Evolutionary conservation across 768 basidiomycete species (phyloP).

Genomic region (Boletus pseudopeckii): DNA sequence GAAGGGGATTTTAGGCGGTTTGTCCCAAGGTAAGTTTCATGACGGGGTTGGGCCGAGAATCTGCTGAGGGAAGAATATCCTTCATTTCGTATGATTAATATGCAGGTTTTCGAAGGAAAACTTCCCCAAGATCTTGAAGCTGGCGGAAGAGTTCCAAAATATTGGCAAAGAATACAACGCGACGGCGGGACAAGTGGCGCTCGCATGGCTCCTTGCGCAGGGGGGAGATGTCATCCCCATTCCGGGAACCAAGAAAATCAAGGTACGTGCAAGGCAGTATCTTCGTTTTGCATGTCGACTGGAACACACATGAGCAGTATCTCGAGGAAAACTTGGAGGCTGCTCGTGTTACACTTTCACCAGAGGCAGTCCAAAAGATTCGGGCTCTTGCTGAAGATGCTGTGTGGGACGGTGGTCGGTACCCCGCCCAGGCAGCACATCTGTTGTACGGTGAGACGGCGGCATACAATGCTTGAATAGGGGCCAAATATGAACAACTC

Average conservation of each 20-base stretch:
- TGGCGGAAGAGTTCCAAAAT: constrained; percentile 32
- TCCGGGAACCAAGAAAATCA: constrained; percentile 38
- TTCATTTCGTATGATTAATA: background rate
- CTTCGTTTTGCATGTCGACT: background rate
- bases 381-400: constrained; percentile 35
- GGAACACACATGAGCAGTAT: constrained; percentile 24
- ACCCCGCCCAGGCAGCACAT: constrained; percentile 7
- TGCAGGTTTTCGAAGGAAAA: constrained; percentile 38
- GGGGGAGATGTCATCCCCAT: constrained; percentile 39
- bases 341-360: constrained; percentile 31
- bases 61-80: background rate
- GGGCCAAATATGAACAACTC: too few species aligned
- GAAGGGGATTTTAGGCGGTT: constrained; percentile 22
- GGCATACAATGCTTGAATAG: background rate
- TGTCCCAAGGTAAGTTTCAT: constrained; percentile 26
- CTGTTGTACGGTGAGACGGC: constrained; percentile 23
- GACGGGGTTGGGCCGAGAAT: constrained; percentile 3
- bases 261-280: constrained; percentile 11
- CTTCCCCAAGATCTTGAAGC: constrained; percentile 42
- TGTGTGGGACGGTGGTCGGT: constrained; percentile 25
- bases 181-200: constrained; percentile 38
- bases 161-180: constrained; percentile 34
- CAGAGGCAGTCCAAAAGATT: constrained; percentile 37
- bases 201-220: constrained; percentile 42
- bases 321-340: constrained; percentile 45